Evolutionary conservation across 2,329 filamentous ascomycete species (phyloP), one percentile per base, ranked within the genome.

Genomic region (Monosporascus sp.): DNA sequence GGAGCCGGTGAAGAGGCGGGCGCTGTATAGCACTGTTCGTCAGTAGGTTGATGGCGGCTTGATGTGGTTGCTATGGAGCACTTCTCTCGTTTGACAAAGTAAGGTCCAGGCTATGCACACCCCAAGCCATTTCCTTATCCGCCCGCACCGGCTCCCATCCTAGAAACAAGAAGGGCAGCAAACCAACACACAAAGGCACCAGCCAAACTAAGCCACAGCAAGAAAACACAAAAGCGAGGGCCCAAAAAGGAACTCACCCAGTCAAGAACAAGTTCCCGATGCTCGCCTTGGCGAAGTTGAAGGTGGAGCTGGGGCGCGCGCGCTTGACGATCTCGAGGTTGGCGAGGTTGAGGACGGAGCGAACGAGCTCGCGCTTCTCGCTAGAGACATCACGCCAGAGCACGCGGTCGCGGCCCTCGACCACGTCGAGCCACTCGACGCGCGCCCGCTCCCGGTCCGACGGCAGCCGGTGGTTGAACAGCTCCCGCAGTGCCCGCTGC

Each of bases 381-480:
- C 85, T 85, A 0, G 85, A 80, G 58, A 91, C 84, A 56, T 77
- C 74, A 60, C 74, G 74, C 92, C 93, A 97, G 3, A 96, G 79
- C 1, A 74, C 62, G 24, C 22, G 43, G 56, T 94, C 90, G 0
- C 87, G 85, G 2, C 88, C 89, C 69, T 96, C 91, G 35, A 97
- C 84, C 35, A 97, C 91, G 49, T 89, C 85, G 27, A 92, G 82
- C 92, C 93, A 97, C 74, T 96, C 91, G 5, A 77, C 70, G 22
- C 87, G 80, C 0, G 93, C 92, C 40, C 24, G 75, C 69, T 6
- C 70, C 65, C 3, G 83, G 26, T 83, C 78, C 2, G 80, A 74
- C 3, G 89, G 81, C 0, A 97, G 78, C 9, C 93, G 85, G 66
- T 97, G 84, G 66, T 96, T 97, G 78, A 97, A 95, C 51, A 97